Conservation (phyloP, 805 yeast genomes). For the Candida pini region DNA sequence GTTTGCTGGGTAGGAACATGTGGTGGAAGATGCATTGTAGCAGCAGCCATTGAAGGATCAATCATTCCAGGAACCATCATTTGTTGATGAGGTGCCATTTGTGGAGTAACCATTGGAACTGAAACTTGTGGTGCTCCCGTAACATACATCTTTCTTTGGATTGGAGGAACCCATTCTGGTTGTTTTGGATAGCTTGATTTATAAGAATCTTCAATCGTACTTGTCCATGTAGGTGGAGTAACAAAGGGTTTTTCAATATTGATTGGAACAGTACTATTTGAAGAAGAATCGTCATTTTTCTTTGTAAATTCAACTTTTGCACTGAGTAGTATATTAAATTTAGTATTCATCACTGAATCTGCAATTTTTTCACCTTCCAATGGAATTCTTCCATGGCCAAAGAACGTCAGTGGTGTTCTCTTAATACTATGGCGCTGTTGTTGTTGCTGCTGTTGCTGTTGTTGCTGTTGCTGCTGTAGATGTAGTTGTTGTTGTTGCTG, state of each 20-base stretch:
- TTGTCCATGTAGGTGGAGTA: slow-evolving; percentile 76
- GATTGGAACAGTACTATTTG: slow-evolving; percentile 28
- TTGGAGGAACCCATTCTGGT: slow-evolving; percentile 22
- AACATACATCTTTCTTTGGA: slow-evolving; percentile 15
- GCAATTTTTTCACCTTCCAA: slow-evolving; percentile 3
- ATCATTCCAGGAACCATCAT: slow-evolving; percentile 11
- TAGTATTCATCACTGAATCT: slow-evolving; percentile 32
- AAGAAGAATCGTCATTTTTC: slow-evolving; percentile 17
- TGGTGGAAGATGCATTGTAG: slow-evolving; percentile 9
- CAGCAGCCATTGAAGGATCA: slow-evolving; percentile 5
- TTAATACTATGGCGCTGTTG: slow-evolving; percentile 10
- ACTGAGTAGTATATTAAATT: slow-evolving; percentile 50
- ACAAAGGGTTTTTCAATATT: slow-evolving; percentile 58
- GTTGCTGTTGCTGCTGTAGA: too few relatives aligned
- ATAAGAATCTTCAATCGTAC: slow-evolving; percentile 46
- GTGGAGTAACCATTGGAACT: slow-evolving; percentile 16
- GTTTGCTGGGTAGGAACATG: slow-evolving; percentile 4
- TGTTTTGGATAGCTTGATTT: slow-evolving; percentile 42
- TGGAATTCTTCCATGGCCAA: slow-evolving; percentile 30
- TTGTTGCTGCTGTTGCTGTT: too few relatives aligned
- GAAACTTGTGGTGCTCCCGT: slow-evolving; percentile 19
- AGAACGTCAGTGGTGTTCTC: slow-evolving; percentile 28
- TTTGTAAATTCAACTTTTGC: slow-evolving; percentile 32
- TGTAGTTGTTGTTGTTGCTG: slow-evolving; percentile 3
- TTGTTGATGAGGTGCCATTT: background rate